phyloP scores from a whole-genome alignment of 257 asterid genomes.

The Dorcoceras hygrometricum region DNA sequence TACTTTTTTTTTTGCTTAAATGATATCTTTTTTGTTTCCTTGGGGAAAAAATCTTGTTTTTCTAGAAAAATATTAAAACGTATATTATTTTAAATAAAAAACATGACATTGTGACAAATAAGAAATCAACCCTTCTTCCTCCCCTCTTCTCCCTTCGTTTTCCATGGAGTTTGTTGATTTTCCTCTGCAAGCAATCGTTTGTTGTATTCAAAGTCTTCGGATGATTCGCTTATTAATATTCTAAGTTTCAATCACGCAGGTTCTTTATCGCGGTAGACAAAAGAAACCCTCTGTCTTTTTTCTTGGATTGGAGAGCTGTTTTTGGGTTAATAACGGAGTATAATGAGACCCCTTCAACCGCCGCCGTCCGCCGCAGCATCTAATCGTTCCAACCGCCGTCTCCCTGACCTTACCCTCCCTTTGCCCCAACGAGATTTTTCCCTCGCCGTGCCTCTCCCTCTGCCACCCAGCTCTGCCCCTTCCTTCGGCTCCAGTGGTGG shows the following conservation, averaged over 20 bases:
- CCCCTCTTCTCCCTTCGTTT: neutral
- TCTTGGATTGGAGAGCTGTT: neutral
- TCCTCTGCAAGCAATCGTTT: neutral
- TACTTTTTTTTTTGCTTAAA: too few relatives aligned
- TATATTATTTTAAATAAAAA: too few relatives aligned
- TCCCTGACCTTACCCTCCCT: slow-evolving; percentile 38
- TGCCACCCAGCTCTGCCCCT: slow-evolving; percentile 39
- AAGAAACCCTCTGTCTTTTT: neutral
- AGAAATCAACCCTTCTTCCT: neutral
- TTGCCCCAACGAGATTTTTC: slow-evolving; percentile 39
- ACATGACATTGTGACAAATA: neutral
- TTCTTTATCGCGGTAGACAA: neutral
- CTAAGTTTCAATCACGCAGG: neutral
- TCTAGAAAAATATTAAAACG: too few relatives aligned
- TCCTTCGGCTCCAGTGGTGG: slow-evolving; percentile 21
- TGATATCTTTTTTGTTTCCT: too few relatives aligned
- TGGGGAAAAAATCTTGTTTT: too few relatives aligned
- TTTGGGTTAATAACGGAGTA: neutral
- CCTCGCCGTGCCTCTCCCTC: slow-evolving; percentile 42
- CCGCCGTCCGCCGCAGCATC: slow-evolving; percentile 29
- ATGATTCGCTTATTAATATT: neutral
- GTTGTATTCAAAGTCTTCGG: neutral
- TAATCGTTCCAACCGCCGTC: slow-evolving; percentile 32
- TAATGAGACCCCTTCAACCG: slow-evolving; percentile 32
- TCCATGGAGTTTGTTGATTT: neutral